phyloP scores from a whole-genome alignment of 192 early-diverging fungal species.

The Phlyctochytrium bullatum region DNA sequence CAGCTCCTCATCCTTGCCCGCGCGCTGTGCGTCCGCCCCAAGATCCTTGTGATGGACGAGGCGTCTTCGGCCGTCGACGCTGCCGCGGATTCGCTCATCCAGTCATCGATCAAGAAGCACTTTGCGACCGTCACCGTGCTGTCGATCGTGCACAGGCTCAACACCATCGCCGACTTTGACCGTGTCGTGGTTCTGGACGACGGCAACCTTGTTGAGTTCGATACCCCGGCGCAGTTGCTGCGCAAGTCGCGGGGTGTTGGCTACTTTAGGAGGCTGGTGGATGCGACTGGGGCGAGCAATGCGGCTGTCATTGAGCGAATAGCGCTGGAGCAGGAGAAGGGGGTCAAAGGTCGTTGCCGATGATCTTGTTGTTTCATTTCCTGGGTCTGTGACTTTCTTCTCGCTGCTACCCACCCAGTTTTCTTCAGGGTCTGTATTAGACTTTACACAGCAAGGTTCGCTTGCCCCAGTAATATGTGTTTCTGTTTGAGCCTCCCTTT shows the following conservation, averaged over 20 bases:
- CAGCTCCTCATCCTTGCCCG: background rate
- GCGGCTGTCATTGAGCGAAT: slow-evolving; percentile 14
- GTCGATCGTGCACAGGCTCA: slow-evolving; percentile 79
- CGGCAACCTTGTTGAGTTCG: slow-evolving; percentile 74
- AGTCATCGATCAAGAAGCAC: slow-evolving; percentile 42
- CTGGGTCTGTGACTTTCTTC: too few species aligned
- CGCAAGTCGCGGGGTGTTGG: slow-evolving; percentile 17
- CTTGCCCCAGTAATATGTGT: too few species aligned
- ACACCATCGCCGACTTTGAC: slow-evolving; percentile 82
- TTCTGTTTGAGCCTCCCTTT: too few species aligned
- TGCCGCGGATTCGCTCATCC: slow-evolving; percentile 73
- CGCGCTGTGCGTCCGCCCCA: slow-evolving; percentile 28
- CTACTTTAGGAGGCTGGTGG: slow-evolving; percentile 58
- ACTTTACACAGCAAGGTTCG: too few species aligned
- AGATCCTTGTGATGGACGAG: slow-evolving; percentile 50
- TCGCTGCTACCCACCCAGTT: too few species aligned
- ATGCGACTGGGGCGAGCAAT: slow-evolving; percentile 56
- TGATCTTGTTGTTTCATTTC: too few species aligned
- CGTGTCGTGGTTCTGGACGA: slow-evolving; percentile 74
- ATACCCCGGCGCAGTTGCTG: slow-evolving; percentile 59
- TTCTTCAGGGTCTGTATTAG: too few species aligned
- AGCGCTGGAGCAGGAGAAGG: slow-evolving; percentile 15
- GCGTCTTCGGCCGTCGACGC: slow-evolving; percentile 56
- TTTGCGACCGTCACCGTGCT: slow-evolving; percentile 58
- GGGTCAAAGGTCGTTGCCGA: too few species aligned